These are phyloP conservation scores for Cercis canadensis DNA, from an alignment of 306 rosid species.

Conservation along the genomic window DNA sequence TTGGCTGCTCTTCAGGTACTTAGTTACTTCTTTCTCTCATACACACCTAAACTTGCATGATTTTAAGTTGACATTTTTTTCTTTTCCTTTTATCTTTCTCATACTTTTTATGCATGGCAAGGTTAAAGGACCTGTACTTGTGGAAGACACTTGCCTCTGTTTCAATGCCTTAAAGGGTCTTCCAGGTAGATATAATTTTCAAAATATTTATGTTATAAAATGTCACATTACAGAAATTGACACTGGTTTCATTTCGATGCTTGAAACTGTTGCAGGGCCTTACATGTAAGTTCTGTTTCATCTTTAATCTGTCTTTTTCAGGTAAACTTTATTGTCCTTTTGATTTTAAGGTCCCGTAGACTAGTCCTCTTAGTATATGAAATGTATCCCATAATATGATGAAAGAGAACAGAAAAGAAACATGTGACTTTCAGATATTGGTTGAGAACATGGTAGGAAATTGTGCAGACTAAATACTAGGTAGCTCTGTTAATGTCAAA, in stretches of 20 bases:
- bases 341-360: slow-evolving; percentile 1
- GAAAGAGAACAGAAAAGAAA: slow-evolving; percentile 16
- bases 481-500: too few species aligned
- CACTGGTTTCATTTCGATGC: slow-evolving; percentile 33
- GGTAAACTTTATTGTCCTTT: slow-evolving; percentile 41
- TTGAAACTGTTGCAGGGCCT: slow-evolving; percentile 77
- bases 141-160: slow-evolving; percentile 98
- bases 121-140: slow-evolving; percentile 97
- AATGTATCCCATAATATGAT: not conserved
- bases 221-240: slow-evolving; percentile 12
- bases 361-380: not conserved
- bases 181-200: slow-evolving; percentile 66
- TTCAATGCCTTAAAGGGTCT: slow-evolving; percentile 97
- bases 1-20: slow-evolving; percentile 87
- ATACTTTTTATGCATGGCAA: slow-evolving; percentile 35
- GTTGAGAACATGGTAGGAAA: slow-evolving; percentile 13
- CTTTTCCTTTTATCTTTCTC: not conserved
- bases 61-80: slow-evolving; percentile 23
- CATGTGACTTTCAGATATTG: not conserved
- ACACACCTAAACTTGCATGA: not conserved
- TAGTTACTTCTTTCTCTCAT: not conserved
- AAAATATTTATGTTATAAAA: slow-evolving; percentile 18
- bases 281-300: slow-evolving; percentile 81
- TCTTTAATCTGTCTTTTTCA: slow-evolving; percentile 29
- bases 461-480: not conserved